Base-by-base conservation (phyloP, 305 asterid species). In the Fraxinus greggii region DNA sequence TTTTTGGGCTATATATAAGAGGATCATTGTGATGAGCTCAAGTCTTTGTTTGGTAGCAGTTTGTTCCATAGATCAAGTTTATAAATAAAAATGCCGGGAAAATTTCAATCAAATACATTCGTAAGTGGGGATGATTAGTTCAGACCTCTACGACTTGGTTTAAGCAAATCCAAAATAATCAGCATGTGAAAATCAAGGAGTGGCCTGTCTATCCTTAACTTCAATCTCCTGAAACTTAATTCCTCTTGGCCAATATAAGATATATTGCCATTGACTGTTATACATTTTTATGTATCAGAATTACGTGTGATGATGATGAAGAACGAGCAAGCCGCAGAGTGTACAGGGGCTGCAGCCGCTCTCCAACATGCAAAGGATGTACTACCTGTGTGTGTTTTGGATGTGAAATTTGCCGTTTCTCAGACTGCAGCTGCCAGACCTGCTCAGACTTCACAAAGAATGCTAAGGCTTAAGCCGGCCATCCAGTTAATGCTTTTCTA, bases 401-500 rank as follows among this genome's bases (percentile, higher is more conserved):
- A 9, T 89, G 92, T 72, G 83, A 87, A 48, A 75, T 77, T 77
- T 89, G 92, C 70, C 86, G 92, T 69, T 87, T 89, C 72, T 80
- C 87, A 0, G 92, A 89, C 69, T 89, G 92, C 89, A n/a, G 38
- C 81, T 89, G 92, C 89, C 92, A 89, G 89, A 87, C 87, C 38
- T 89, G 92, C 85, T 59, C 85, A 2, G 92, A 89, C 77, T 89
- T 89, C 87, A 89, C 92, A 19, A 77, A 51, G 74, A 89, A 89
- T 79, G 86, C 81, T 29, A 87, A 82, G 73, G 81, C 89, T 78
- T 87, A 59, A 85, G 56, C n/a, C 3, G 51, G 24, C 35, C 21
- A 2, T 26, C 77, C 13, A 23, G 29, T 28, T 70, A 23, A 51
- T 78, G 24, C 31, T 6, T 17, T 70, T 70, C 17, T 26, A 70